These are phyloP conservation scores for Hyphodiscus hymeniophilus DNA, from an alignment of 495 filamentous ascomycete genomes.

Conservation along the genomic window DNA sequence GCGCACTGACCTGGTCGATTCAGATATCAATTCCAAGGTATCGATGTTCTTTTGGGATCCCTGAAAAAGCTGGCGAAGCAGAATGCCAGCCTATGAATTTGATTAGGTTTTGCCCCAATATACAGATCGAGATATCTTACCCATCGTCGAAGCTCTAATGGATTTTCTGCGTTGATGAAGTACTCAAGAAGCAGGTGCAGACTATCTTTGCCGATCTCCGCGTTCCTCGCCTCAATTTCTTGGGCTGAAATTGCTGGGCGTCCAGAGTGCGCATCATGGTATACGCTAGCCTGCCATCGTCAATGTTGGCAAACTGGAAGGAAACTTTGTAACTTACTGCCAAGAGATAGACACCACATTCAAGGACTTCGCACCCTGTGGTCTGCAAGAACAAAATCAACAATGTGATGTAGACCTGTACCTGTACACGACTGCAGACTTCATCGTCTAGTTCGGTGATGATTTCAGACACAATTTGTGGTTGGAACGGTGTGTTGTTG, in stretches of 20 bases:
- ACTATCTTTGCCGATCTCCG: slow-evolving; percentile 4
- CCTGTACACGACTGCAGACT: slow-evolving; percentile 11
- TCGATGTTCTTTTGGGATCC: neutral
- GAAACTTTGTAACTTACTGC: slow-evolving; percentile 2
- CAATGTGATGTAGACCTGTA: neutral
- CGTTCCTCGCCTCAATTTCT: neutral
- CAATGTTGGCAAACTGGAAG: neutral
- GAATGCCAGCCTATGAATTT: slow-evolving; percentile 4
- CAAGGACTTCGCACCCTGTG: neutral
- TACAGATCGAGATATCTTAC: slow-evolving; percentile 1
- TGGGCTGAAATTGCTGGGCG: neutral
- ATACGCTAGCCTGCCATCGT: neutral
- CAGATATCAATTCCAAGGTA: slow-evolving; percentile 1
- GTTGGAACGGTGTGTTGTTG: neutral
- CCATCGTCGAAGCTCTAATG: slow-evolving; percentile 9
- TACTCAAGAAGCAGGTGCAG: slow-evolving; percentile 1
- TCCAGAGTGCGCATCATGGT: neutral
- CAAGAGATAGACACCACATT: slow-evolving; percentile 11
- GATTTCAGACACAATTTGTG: neutral
- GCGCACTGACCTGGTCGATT: slow-evolving; percentile 3
- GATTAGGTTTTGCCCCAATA: neutral
- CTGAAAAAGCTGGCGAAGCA: slow-evolving; percentile 10
- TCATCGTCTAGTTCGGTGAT: slow-evolving; percentile 1
- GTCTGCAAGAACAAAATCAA: slow-evolving; percentile 3
- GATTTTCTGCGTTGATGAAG: slow-evolving; percentile 3